phyloP scores from a whole-genome alignment of 2,329 filamentous ascomycete genomes.

The Xylaria multiplex region DNA sequence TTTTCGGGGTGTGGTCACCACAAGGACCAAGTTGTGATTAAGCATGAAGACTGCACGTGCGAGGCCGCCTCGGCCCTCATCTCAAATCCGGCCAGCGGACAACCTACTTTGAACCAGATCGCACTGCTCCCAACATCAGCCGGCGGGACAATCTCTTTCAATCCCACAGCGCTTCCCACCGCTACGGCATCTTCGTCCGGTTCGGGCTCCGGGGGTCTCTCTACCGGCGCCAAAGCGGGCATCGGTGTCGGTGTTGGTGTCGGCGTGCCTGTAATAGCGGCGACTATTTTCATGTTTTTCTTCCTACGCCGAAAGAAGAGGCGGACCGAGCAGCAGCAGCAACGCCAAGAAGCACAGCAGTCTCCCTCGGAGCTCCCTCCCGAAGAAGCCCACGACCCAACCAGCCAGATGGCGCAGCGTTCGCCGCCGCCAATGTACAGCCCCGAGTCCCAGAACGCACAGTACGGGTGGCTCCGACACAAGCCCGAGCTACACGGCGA shows the following conservation, averaged over 20 bases:
- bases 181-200: slow-evolving; percentile 24
- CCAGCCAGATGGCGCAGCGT: slow-evolving; percentile 19
- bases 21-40: slow-evolving; percentile 33
- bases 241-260: slow-evolving; percentile 42
- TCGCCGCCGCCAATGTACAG: slow-evolving; percentile 36
- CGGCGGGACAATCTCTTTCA: slow-evolving; percentile 43
- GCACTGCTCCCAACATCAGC: slow-evolving; percentile 40
- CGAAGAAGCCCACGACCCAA: slow-evolving; percentile 21
- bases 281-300: slow-evolving; percentile 33
- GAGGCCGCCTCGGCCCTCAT: slow-evolving; percentile 40
- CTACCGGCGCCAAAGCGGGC: slow-evolving; percentile 32
- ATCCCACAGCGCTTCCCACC: slow-evolving; percentile 42
- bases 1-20: slow-evolving; percentile 43
- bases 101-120: slow-evolving; percentile 40
- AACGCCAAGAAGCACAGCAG: slow-evolving; percentile 17
- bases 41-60: slow-evolving; percentile 44
- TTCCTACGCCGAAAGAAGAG: slow-evolving; percentile 36
- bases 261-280: slow-evolving; percentile 36
- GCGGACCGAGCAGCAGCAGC: slow-evolving; percentile 14
- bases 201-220: slow-evolving; percentile 31
- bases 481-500: slow-evolving; percentile 41
- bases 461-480: slow-evolving; percentile 32
- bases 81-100: slow-evolving; percentile 38
- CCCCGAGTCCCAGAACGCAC: slow-evolving; percentile 24
- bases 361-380: slow-evolving; percentile 27